Evolutionary conservation across 2,329 filamentous ascomycete species (phyloP).

Genomic region (Cordyceps javanica): DNA sequence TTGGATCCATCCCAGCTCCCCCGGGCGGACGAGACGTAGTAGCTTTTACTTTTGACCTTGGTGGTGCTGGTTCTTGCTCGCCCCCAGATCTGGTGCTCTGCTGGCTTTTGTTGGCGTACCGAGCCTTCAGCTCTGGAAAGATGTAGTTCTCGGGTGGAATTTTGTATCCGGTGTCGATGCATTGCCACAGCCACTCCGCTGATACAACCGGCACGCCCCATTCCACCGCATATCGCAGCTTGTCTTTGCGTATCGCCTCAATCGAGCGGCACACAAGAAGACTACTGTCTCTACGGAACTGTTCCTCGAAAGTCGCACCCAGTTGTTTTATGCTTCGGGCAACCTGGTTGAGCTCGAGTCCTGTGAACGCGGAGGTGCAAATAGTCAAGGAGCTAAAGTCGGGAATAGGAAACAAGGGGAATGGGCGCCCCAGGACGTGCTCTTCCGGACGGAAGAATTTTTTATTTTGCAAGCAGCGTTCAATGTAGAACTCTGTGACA

Average conservation of each 20-base stretch:
- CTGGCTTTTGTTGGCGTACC: slow-evolving; percentile 15
- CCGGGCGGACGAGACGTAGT: slow-evolving; percentile 16
- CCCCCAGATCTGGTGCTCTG: slow-evolving; percentile 15
- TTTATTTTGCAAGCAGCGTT: slow-evolving; percentile 77
- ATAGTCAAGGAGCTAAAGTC: slow-evolving; percentile 67
- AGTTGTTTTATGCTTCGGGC: slow-evolving; percentile 69
- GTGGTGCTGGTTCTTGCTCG: slow-evolving; percentile 3
- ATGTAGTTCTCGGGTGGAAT: slow-evolving; percentile 41
- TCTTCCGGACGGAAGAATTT: slow-evolving; percentile 60
- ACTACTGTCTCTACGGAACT: slow-evolving; percentile 64
- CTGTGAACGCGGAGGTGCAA: slow-evolving; percentile 75
- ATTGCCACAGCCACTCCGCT: slow-evolving; percentile 79
- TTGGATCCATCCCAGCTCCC: slow-evolving; percentile 31
- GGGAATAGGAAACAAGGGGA: slow-evolving; percentile 61
- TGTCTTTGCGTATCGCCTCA: slow-evolving; percentile 58
- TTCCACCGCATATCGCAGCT: slow-evolving; percentile 68
- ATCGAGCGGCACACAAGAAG: slow-evolving; percentile 67
- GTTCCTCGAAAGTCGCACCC: slow-evolving; percentile 75
- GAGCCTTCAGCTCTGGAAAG: slow-evolving; percentile 40
- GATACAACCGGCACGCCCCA: slow-evolving; percentile 77
- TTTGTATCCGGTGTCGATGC: slow-evolving; percentile 53
- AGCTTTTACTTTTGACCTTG: slow-evolving; percentile 5
- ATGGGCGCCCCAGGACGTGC: slow-evolving; percentile 71
- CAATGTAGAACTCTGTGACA: slow-evolving; percentile 90
- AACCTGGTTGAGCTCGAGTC: slow-evolving; percentile 80